phyloP scores from a whole-genome alignment of 768 basidiomycete genomes.

The Austroboletus eburneus region DNA sequence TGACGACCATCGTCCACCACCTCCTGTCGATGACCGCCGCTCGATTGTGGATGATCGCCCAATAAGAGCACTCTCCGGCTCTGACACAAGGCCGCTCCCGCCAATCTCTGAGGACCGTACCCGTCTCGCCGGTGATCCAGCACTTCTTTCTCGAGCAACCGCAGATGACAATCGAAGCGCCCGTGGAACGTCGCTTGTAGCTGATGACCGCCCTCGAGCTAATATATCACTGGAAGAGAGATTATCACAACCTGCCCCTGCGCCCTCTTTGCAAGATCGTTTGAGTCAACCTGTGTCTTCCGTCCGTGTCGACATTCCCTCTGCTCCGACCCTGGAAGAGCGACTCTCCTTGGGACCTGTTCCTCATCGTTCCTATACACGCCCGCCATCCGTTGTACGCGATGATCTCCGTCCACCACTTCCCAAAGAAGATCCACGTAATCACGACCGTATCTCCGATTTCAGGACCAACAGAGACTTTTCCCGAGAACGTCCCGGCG shows the following conservation, averaged over 20 bases:
- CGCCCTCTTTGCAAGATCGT: slow-evolving; percentile 37
- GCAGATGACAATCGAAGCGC: slow-evolving; percentile 28
- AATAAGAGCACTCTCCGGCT: slow-evolving; percentile 25
- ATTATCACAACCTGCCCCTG: slow-evolving; percentile 30
- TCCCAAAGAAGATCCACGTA: slow-evolving; percentile 29
- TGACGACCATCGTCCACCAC: slow-evolving; percentile 26
- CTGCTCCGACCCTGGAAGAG: slow-evolving; percentile 39
- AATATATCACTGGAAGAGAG: slow-evolving; percentile 37
- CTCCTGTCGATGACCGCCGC: slow-evolving; percentile 23
- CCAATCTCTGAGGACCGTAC: slow-evolving; percentile 20
- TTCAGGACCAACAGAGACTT: slow-evolving; percentile 30
- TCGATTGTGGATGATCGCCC: slow-evolving; percentile 31
- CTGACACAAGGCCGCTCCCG: slow-evolving; percentile 12
- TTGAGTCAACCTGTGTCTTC: slow-evolving; percentile 29
- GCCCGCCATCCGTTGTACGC: slow-evolving; percentile 28
- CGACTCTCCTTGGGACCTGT: slow-evolving; percentile 35
- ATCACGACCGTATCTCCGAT: slow-evolving; percentile 20
- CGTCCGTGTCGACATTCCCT: slow-evolving; percentile 20
- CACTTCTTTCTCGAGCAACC: slow-evolving; percentile 11
- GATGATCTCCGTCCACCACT: slow-evolving; percentile 32
- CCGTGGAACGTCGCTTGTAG: slow-evolving; percentile 13
- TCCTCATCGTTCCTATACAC: slow-evolving; percentile 20
- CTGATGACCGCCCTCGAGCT: slow-evolving; percentile 27
- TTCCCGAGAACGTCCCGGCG: slow-evolving; percentile 33
- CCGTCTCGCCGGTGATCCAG: slow-evolving; percentile 17